Evolutionary conservation across 176 grass and related monocot genomes (phyloP), one percentile per base, ranked within the genome.

Genomic region (Rhipidocladum racemiflorum): DNA sequence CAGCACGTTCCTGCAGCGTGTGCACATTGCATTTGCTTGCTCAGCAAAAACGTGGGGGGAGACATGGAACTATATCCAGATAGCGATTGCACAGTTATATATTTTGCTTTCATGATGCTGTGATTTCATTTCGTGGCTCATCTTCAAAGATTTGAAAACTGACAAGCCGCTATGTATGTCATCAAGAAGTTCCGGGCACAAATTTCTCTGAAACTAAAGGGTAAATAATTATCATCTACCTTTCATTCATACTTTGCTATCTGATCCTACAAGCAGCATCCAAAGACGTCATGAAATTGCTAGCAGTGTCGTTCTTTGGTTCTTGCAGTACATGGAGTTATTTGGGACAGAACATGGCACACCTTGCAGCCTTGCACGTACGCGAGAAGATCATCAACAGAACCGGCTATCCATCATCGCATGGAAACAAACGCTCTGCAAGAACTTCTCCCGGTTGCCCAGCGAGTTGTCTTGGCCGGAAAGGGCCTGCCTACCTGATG

Each of bases 1-100:
- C 88, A 99, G 80, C 80, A 95, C 93, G 87, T 99, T 99, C 87
- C 96, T 99, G 89, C 83, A 61, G 12, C 20, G 3, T 12, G 17
- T 4, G 0, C 21, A 57, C 23, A 11, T 28, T 12, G 5, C 68
- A 17, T 25, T 56, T 42, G 36, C 65, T 56, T 42, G 36, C 65
- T 70, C 15, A 72, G 24, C 28, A 35, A n/a, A 35, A 30, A 74
- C 21, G 53, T 10, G 48, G 35, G 48, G 35, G 21, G 36, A 39
- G 74, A 28, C 44, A 35, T 24, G 2, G 35, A 56, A 42, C 75
- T 74, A 74, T 80, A 77, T 14, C 29, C 49, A 42, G 84, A 86
- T 60, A 80, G 36, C 45, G 60, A 81, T 36, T 20, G 46, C 11
- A 32, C 18, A 4, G 44, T 56, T 44, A n/a, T 18, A 69, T 17